These are phyloP conservation scores for Fusarium sp. DNA, from an alignment of 2,329 filamentous ascomycete species.

Conservation along the genomic window DNA sequence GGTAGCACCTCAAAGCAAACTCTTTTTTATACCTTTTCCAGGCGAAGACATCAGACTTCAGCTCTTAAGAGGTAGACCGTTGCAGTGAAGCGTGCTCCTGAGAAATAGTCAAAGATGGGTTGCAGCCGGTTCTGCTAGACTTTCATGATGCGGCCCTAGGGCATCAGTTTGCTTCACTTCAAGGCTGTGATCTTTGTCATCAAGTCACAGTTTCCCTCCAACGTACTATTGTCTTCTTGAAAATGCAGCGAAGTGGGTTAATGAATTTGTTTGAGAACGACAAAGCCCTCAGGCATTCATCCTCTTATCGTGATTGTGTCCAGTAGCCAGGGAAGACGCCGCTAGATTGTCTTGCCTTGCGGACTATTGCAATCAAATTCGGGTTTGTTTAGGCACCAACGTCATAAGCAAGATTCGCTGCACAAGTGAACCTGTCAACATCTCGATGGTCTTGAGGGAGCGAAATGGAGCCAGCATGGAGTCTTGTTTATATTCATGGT, in stretches of 20 bases:
- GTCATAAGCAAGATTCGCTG: not conserved
- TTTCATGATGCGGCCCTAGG: not conserved
- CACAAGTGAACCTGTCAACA: not conserved
- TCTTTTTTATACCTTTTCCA: not conserved
- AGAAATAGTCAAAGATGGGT: not conserved
- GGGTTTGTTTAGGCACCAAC: not conserved
- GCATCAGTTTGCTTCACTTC: not conserved
- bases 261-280: not conserved
- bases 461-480: constrained; percentile 22
- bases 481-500: constrained; percentile 36
- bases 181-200: not conserved
- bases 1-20: not conserved
- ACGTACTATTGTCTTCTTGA: not conserved
- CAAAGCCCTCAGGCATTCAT: not conserved
- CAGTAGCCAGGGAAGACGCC: too few relatives aligned
- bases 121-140: not conserved
- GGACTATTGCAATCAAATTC: too few relatives aligned
- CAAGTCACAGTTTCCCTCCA: not conserved
- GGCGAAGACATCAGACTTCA: not conserved
- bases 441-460: not conserved
- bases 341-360: not conserved
- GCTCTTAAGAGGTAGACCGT: not conserved
- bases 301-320: not conserved
- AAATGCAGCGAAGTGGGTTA: not conserved
- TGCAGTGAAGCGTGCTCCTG: not conserved